phyloP scores from a whole-genome alignment of 176 grass and related monocot species.

The Pharus latifolius region DNA sequence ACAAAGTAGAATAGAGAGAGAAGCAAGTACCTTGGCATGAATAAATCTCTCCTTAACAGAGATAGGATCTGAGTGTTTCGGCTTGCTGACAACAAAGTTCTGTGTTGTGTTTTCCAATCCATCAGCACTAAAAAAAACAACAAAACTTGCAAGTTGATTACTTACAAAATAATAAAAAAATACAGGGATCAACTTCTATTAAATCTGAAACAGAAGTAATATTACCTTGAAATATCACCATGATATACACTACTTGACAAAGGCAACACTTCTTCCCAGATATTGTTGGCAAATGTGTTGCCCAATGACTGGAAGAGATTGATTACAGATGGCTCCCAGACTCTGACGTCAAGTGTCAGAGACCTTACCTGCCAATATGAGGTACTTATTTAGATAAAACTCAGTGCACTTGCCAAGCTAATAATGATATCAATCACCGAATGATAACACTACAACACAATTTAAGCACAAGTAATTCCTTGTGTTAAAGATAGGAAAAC shows the following conservation, averaged over 20 bases:
- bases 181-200: background rate
- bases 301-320: conserved; percentile 95
- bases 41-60: conserved; percentile 97
- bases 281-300: conserved; percentile 81
- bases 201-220: background rate
- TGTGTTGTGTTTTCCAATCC: conserved; percentile 38
- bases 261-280: conserved; percentile 85
- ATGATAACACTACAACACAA: background rate
- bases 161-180: conserved; percentile 7
- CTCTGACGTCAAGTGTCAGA: conserved; percentile 97
- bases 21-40: conserved; percentile 79
- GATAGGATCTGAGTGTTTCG: conserved; percentile 80
- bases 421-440: background rate
- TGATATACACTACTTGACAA: conserved; percentile 30
- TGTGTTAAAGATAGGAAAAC: background rate
- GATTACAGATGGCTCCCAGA: conserved; percentile 95
- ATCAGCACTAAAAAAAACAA: conserved; percentile 41
- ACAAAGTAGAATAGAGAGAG: background rate
- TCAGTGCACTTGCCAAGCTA: background rate
- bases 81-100: conserved; percentile 41
- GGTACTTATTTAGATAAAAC: conserved; percentile 5
- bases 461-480: too few relatives aligned
- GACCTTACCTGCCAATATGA: conserved; percentile 78
- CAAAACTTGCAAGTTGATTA: conserved; percentile 11
- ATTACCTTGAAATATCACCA: conserved; percentile 58